Percentiles rank a stretch among this genome's conserved stretches.
phyloP scores from a whole-genome alignment of 1,284 basidiomycete species.

The Ustilago vetiveriae region DNA sequence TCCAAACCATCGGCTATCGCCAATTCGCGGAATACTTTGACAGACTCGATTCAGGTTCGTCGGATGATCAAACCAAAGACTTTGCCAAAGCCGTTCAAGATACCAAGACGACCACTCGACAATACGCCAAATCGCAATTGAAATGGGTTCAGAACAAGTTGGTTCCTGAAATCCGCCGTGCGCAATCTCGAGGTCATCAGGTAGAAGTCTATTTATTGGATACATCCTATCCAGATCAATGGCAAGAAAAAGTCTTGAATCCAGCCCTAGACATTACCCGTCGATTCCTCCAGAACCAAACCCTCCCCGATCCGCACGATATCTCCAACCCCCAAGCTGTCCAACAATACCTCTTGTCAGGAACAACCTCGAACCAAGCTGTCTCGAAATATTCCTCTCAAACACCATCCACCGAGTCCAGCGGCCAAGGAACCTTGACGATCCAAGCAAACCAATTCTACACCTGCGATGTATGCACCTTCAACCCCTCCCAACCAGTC shows the following conservation, averaged over 20 bases:
- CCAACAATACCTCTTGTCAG: conserved; percentile 68
- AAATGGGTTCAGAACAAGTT: conserved; percentile 93
- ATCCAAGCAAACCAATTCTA: conserved; percentile 40
- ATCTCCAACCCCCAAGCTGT: conserved; percentile 73
- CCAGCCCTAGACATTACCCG: conserved; percentile 54
- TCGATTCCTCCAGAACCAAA: conserved; percentile 71
- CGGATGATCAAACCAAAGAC: conserved; percentile 43
- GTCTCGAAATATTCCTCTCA: conserved; percentile 70
- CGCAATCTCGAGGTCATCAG: conserved; percentile 25
- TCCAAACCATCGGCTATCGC: conserved; percentile 93
- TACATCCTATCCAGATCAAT: conserved; percentile 73
- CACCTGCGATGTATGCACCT: conserved; percentile 78
- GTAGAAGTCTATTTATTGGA: conserved; percentile 74
- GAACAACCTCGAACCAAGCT: conserved; percentile 65
- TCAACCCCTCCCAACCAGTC: conserved; percentile 74
- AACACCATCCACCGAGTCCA: conserved; percentile 18
- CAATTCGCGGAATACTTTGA: conserved; percentile 80
- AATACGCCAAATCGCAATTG: conserved; percentile 90
- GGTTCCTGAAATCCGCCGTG: conserved; percentile 74
- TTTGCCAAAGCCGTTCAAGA: conserved; percentile 76
- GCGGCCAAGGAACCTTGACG: conserved; percentile 11
- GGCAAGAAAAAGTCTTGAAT: conserved; percentile 69
- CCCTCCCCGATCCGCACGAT: conserved; percentile 73
- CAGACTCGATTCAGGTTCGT: conserved; percentile 44
- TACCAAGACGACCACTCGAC: conserved; percentile 87